Evolutionary conservation across 2,329 filamentous ascomycete species (phyloP).

Genomic region (Diaporthe ilicicola): DNA sequence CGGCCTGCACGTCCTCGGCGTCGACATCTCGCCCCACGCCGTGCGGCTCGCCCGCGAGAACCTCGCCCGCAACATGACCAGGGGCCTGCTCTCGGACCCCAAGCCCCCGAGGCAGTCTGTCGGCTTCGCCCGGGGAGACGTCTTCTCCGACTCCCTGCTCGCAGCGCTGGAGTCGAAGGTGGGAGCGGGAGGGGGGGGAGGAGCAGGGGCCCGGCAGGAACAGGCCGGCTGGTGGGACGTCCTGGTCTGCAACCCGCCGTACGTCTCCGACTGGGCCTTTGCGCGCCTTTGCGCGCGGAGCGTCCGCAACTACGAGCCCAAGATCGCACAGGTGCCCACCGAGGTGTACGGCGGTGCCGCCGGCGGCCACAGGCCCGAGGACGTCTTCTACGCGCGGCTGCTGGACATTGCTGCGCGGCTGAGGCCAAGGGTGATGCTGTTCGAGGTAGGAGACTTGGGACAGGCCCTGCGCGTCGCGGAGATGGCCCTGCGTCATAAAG

Average conservation of each 20-base stretch:
- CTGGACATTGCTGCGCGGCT: constrained; percentile 61
- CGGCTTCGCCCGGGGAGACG: constrained; percentile 42
- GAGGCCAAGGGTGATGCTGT: constrained; percentile 63
- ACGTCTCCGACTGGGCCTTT: constrained; percentile 76
- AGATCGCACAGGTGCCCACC: constrained; percentile 74
- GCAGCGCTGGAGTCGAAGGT: neutral
- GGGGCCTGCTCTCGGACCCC: constrained; percentile 29
- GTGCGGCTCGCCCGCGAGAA: constrained; percentile 74
- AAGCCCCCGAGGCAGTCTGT: constrained; percentile 36
- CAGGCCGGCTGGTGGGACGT: constrained; percentile 62
- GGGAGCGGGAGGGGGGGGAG: constrained; percentile 30
- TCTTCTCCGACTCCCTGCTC: constrained; percentile 52
- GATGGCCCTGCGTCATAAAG: constrained; percentile 49
- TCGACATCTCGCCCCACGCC: constrained; percentile 77
- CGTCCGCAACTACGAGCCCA: constrained; percentile 84
- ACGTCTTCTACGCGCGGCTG: constrained; percentile 74
- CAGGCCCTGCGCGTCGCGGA: constrained; percentile 73
- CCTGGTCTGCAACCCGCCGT: constrained; percentile 89
- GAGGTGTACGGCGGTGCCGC: constrained; percentile 30
- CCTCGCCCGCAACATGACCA: constrained; percentile 56
- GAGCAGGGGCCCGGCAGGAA: neutral
- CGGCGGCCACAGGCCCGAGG: constrained; percentile 44
- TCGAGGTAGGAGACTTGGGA: constrained; percentile 75
- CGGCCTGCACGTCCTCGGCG: constrained; percentile 64
- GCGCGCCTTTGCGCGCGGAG: constrained; percentile 71